Percentiles rank a stretch among this genome's conserved stretches.
phyloP scores from a whole-genome alignment of 306 rosid genomes.

The Quillaja saponaria region DNA sequence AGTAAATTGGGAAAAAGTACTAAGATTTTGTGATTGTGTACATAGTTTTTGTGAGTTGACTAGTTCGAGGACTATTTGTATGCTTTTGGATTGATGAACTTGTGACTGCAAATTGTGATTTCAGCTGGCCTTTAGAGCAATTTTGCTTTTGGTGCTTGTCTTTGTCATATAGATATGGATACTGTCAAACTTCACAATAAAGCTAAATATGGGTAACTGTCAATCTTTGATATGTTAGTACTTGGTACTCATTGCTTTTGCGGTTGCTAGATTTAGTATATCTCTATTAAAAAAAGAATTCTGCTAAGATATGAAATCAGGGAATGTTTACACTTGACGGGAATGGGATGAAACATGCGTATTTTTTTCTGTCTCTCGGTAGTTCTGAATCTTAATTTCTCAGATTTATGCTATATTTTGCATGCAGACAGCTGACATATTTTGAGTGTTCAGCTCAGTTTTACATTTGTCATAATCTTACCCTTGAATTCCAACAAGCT shows the following conservation, averaged over 20 bases:
- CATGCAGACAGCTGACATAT: slow-evolving; percentile 1
- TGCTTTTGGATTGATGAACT: slow-evolving; percentile 1
- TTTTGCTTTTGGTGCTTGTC: slow-evolving; percentile 6
- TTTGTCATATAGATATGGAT: not conserved
- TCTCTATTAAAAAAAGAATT: no score
- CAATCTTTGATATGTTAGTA: not conserved
- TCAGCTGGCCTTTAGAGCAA: slow-evolving; percentile 1
- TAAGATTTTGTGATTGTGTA: slow-evolving; percentile 23
- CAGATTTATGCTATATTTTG: not conserved
- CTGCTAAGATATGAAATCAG: slow-evolving; percentile 4
- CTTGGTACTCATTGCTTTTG: not conserved
- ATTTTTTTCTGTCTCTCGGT: slow-evolving; percentile 3
- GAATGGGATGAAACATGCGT: not conserved
- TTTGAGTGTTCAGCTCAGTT: slow-evolving; percentile 4
- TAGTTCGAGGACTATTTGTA: slow-evolving; percentile 7
- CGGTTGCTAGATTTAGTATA: not conserved
- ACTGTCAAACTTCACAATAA: not conserved
- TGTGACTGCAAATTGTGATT: slow-evolving; percentile 7
- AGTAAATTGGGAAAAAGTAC: not conserved
- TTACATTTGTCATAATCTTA: slow-evolving; percentile 9
- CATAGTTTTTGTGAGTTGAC: slow-evolving; percentile 2
- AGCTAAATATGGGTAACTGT: not conserved
- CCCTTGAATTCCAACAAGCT: slow-evolving; percentile 9
- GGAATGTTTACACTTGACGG: not conserved
- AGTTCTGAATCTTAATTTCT: not conserved